A percentile compares a stretch with the other conserved stretches of the same genome.
Conservation (phyloP, 441 rosid species). For the Adansonia gregorii region DNA sequence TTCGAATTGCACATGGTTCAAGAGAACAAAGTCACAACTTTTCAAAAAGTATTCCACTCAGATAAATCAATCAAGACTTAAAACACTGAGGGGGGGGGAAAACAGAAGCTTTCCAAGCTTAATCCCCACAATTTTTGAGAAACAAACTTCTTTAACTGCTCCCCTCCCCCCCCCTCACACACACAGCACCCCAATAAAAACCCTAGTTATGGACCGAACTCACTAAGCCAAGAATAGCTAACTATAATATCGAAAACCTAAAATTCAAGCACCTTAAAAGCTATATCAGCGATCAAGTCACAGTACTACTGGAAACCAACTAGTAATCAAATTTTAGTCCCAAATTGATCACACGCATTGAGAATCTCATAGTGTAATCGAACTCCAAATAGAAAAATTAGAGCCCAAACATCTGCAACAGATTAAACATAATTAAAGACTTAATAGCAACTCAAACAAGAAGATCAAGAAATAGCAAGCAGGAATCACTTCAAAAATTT, state of each 20-base stretch:
- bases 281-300: slow-evolving; percentile 1
- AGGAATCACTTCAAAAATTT: not conserved
- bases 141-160: not conserved
- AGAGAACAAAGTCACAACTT: slow-evolving; percentile 19
- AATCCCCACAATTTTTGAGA: not conserved
- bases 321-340: slow-evolving; percentile 26
- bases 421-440: slow-evolving; percentile 26
- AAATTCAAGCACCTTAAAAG: slow-evolving; percentile 18
- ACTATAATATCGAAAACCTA: slow-evolving; percentile 11
- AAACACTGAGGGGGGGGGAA: not conserved
- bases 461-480: slow-evolving; percentile 31
- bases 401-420: slow-evolving; percentile 25
- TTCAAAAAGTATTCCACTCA: slow-evolving; percentile 20
- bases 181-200: not conserved
- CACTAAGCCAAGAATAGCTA: not conserved
- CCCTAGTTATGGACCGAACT: slow-evolving; percentile 36
- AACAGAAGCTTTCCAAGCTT: not conserved
- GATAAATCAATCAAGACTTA: slow-evolving; percentile 9
- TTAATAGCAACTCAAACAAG: slow-evolving; percentile 14
- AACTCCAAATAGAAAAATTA: slow-evolving; percentile 27
- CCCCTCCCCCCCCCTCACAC: not conserved
- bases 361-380: slow-evolving; percentile 17
- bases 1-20: not conserved
- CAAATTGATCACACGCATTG: slow-evolving; percentile 29
- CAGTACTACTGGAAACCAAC: slow-evolving; percentile 14